Conservation (phyloP, 352 stramenopile species). For the Phytophthora rubi region DNA sequence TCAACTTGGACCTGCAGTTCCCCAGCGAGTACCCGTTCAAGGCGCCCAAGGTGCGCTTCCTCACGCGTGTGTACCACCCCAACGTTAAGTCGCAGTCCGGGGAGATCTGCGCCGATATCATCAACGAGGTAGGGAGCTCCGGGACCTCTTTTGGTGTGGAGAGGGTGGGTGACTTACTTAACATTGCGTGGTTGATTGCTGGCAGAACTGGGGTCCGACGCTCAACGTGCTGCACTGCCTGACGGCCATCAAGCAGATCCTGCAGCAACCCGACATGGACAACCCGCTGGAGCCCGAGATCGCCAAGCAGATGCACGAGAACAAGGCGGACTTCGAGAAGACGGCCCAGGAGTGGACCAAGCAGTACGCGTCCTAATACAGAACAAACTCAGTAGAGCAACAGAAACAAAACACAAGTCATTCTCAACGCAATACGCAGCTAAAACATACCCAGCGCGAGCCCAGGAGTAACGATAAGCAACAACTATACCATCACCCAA, state of each 20-base stretch:
- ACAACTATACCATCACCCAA: neutral
- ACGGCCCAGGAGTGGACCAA: constrained; percentile 93
- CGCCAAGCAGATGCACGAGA: constrained; percentile 93
- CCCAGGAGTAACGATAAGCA: neutral
- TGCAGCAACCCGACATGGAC: constrained; percentile 95
- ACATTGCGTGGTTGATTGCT: neutral
- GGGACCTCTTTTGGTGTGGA: neutral
- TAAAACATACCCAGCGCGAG: neutral
- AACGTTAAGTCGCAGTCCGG: constrained; percentile 96
- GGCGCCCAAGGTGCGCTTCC: constrained; percentile 92
- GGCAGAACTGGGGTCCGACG: constrained; percentile 95
- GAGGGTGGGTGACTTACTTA: neutral
- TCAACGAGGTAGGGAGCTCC: constrained; percentile 75
- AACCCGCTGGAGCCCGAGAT: constrained; percentile 97
- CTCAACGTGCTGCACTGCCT: constrained; percentile 94
- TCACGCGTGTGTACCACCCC: constrained; percentile 97
- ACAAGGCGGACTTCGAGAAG: constrained; percentile 94
- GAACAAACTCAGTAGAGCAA: neutral
- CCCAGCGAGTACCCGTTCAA: constrained; percentile 97
- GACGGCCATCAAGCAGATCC: constrained; percentile 94
- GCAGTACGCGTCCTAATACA: constrained; percentile 85
- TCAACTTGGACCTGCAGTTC: constrained; percentile 96
- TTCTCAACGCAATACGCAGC: neutral
- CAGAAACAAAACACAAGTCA: neutral
- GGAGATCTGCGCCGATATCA: constrained; percentile 96